Base-by-base conservation (phyloP, 371 early-diverging fungal species). In the Batkoa obscura region DNA sequence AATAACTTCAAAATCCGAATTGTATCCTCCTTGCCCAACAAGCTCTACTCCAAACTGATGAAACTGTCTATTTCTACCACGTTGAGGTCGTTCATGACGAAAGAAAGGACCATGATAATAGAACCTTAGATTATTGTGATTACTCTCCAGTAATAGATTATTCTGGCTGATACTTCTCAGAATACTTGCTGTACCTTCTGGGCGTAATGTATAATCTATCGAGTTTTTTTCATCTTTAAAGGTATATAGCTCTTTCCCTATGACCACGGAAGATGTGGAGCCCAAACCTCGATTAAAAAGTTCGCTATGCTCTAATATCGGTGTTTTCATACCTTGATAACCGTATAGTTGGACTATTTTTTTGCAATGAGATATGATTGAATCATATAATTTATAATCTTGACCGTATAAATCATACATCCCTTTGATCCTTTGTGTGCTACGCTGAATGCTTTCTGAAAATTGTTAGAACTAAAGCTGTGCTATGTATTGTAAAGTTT, bases 41-140 rank as follows among this genome's bases (percentile, higher is more conserved):
- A 69, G 35, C 48, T 80, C 81, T 8, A 78, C 56, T 1, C 81
- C 81, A 43, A 80, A 73, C 65, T 80, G 81, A 48, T 80, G 78
- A 63, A 80, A 80, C 74, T 80, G 80, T 23, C 81, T 66, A 43
- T 76, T 61, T 32, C 81, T 67, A 6, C 81, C 81, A 45, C 72
- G 72, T 50, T 80, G 81, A 9, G 80, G 81, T 13, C 80, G 61
- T 56, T 80, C 81, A 34, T 72, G 73, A 48, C 81, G 71, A 53
- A 79, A 80, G 78, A 79, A 80, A 1, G 80, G 74, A 0, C 80
- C 81, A 9, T 65, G 36, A 48, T 80, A 80, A 50, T 67, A 80
- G n/a, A 68, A 68, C 46, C 64, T 64, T 48, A 66, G 69, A 0
- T 78, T 52, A 17, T 63, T 59, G 33, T 75, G 71, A n/a, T n/a